Evolutionary conservation across 305 asterid genomes (phyloP).

Genomic region (Solanum chacoense): DNA sequence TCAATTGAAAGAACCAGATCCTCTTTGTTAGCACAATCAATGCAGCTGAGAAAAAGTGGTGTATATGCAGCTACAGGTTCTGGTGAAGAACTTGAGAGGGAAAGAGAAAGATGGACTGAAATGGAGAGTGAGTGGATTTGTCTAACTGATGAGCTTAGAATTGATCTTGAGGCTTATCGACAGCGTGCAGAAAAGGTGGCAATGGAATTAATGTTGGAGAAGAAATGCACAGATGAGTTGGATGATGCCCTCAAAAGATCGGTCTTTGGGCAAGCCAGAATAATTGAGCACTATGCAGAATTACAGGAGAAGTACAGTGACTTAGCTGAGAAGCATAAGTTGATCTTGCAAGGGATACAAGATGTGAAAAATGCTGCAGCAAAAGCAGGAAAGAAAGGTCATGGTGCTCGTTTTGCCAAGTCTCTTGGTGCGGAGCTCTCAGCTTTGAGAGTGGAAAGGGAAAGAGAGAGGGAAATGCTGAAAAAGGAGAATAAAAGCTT

Average conservation of each 20-base stretch:
- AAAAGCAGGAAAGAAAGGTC: conserved; percentile 87
- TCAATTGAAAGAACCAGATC: conserved; percentile 61
- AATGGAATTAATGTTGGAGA: conserved; percentile 68
- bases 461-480: conserved; percentile 60
- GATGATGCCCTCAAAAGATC: conserved; percentile 81
- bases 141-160: conserved; percentile 79
- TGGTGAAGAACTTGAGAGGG: conserved; percentile 73
- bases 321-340: conserved; percentile 43
- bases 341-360: conserved; percentile 65
- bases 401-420: conserved; percentile 67
- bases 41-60: conserved; percentile 60
- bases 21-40: conserved; percentile 71
- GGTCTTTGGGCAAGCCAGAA: conserved; percentile 60
- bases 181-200: conserved; percentile 60
- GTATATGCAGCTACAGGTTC: conserved; percentile 21
- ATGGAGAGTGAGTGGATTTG: conserved; percentile 97
- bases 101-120: conserved; percentile 78
- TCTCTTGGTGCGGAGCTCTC: conserved; percentile 87
- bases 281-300: conserved; percentile 85
- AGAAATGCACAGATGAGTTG: conserved; percentile 66
- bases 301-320: conserved; percentile 83
- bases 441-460: conserved; percentile 68
- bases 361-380: conserved; percentile 79
- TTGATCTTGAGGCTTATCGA: conserved; percentile 66
- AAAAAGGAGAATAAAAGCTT: conserved; percentile 68